These are phyloP conservation scores for Trametes polyzona DNA, from an alignment of 1,284 basidiomycete genomes.

Conservation along the genomic window DNA sequence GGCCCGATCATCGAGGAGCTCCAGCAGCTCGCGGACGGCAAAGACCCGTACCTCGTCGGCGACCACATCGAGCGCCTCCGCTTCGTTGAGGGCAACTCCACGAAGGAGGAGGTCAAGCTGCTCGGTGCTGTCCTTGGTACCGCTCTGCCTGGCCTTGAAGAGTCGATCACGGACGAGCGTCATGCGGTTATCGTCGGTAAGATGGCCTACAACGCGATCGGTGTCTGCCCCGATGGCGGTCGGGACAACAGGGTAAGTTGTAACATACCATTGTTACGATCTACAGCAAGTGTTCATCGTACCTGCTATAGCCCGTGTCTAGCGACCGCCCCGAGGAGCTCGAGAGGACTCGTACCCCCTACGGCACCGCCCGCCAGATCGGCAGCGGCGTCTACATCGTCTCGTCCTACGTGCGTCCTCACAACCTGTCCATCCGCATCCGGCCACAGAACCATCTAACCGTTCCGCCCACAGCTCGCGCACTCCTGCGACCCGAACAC, in stretches of 20 bases:
- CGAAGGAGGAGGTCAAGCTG: conserved; percentile 55
- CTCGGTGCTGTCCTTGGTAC: conserved; percentile 59
- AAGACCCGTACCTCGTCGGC: conserved; percentile 60
- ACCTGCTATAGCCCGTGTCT: conserved; percentile 48
- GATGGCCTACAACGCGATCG: conserved; percentile 76
- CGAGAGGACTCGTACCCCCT: conserved; percentile 73
- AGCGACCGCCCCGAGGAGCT: conserved; percentile 62
- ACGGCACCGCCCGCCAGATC: conserved; percentile 72
- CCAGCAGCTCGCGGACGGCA: conserved; percentile 49
- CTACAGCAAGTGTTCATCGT: background rate
- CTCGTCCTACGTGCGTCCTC: conserved; percentile 65
- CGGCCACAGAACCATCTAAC: background rate
- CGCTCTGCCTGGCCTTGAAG: conserved; percentile 72
- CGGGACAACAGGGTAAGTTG: conserved; percentile 65
- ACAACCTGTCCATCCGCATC: background rate
- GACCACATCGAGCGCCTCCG: conserved; percentile 78
- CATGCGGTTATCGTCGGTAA: conserved; percentile 67
- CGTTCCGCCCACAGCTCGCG: conserved; percentile 43
- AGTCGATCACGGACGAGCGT: conserved; percentile 66
- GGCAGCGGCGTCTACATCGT: conserved; percentile 75
- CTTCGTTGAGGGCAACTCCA: conserved; percentile 55
- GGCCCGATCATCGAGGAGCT: conserved; percentile 30
- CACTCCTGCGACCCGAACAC: conserved; percentile 76
- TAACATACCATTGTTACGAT: background rate
- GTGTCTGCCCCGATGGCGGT: conserved; percentile 66